Conservation (phyloP, 2,329 filamentous ascomycete genomes). For the Colletotrichum theobromicola region DNA sequence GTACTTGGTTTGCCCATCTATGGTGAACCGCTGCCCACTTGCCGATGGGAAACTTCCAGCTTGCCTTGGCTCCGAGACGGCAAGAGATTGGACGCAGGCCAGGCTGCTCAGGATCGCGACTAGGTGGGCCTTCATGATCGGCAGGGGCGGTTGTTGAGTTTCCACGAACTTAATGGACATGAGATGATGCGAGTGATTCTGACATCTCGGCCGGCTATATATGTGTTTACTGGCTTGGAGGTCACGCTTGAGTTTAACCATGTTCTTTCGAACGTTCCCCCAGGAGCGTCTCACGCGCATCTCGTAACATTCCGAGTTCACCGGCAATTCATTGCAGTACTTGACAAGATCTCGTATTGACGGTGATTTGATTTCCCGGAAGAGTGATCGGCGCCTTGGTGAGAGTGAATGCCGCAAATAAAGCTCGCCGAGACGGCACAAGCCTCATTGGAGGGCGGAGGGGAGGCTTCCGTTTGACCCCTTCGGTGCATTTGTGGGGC, state of each 20-base stretch:
- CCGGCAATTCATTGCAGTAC: neutral
- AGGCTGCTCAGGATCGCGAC: neutral
- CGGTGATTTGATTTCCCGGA: neutral
- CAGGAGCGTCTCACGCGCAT: neutral
- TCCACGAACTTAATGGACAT: neutral
- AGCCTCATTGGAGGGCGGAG: neutral
- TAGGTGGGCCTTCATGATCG: neutral
- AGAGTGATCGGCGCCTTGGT: neutral
- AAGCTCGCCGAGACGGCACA: neutral
- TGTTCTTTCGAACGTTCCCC: neutral
- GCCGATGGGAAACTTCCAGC: neutral
- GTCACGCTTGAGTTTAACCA: neutral
- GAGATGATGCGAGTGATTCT: neutral
- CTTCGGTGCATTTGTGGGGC: neutral
- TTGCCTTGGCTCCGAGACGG: neutral
- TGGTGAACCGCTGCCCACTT: slow-evolving; percentile 35
- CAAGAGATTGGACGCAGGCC: neutral
- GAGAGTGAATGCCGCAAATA: neutral
- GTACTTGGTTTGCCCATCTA: slow-evolving; percentile 50
- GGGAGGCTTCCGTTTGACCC: neutral
- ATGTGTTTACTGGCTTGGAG: neutral
- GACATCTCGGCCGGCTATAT: neutral
- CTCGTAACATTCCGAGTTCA: neutral
- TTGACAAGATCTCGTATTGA: neutral
- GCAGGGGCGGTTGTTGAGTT: neutral